phyloP scores from a whole-genome alignment of 257 asterid genomes.

The Solanum tarapatanum region DNA sequence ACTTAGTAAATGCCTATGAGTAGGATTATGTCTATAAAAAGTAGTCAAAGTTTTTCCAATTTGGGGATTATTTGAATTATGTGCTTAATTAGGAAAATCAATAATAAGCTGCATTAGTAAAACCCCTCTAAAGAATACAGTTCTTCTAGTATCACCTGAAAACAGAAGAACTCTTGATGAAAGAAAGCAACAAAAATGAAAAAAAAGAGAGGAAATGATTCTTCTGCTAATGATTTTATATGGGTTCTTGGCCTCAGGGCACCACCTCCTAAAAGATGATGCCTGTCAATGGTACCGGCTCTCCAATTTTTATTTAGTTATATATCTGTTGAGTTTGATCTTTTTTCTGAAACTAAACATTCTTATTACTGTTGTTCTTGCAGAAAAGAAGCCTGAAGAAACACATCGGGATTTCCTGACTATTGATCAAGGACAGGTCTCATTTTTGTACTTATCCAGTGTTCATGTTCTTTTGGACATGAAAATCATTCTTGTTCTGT shows the following conservation, averaged over 20 bases:
- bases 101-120: no score
- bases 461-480: not conserved
- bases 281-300: not conserved
- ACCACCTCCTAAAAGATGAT: not conserved
- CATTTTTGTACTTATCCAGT: not conserved
- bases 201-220: not conserved
- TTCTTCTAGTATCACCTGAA: no score
- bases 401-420: no score
- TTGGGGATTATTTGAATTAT: no score
- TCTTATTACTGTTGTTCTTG: no score
- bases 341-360: not conserved
- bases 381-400: no score
- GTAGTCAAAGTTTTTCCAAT: no score
- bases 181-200: no score
- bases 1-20: not conserved
- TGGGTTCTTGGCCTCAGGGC: not conserved
- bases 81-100: no score
- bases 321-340: not conserved
- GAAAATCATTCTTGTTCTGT: not conserved
- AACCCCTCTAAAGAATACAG: no score
- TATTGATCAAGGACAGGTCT: slow-evolving; percentile 2
- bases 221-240: not conserved
- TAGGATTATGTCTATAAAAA: not conserved
- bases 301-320: not conserved
- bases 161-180: no score